Evolutionary conservation across 805 yeast genomes (phyloP).

Genomic region (Ogataea minuta): DNA sequence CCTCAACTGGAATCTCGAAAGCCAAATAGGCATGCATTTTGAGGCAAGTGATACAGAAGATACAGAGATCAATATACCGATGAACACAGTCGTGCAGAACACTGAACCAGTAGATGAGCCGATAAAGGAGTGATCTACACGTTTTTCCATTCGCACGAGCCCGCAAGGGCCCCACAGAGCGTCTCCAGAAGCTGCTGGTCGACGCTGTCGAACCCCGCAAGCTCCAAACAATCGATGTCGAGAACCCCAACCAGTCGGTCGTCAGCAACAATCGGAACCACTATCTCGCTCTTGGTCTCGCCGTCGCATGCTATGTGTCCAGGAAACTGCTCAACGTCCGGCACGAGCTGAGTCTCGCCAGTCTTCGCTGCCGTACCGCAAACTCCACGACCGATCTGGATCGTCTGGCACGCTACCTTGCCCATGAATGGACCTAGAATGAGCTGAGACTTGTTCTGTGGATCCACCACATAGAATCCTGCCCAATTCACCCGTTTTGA

Average conservation of each 20-base stretch:
- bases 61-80: conserved; percentile 17
- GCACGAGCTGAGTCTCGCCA: conserved; percentile 66
- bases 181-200: conserved; percentile 62
- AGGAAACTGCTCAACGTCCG: conserved; percentile 73
- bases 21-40: conserved; percentile 14
- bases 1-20: conserved; percentile 14
- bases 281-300: conserved; percentile 88
- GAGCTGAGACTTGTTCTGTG: conserved; percentile 41
- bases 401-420: conserved; percentile 90
- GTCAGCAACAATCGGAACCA: conserved; percentile 64
- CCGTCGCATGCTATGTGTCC: conserved; percentile 98
- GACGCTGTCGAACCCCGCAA: conserved; percentile 61
- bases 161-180: conserved; percentile 51
- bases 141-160: conserved; percentile 52
- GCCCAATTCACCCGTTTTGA: conserved; percentile 76
- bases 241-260: conserved; percentile 66
- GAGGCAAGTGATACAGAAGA: conserved; percentile 21
- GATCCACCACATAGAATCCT: conserved; percentile 73
- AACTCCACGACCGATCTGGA: conserved; percentile 78
- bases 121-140: background rate
- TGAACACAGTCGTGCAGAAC: conserved; percentile 5
- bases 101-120: too few species aligned
- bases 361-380: conserved; percentile 81
- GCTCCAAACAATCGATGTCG: conserved; percentile 75
- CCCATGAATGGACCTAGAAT: conserved; percentile 94